Percentiles rank a stretch among this genome's conserved stretches.
phyloP scores from a whole-genome alignment of 345 rosid species.

The Eucalyptus virginea region DNA sequence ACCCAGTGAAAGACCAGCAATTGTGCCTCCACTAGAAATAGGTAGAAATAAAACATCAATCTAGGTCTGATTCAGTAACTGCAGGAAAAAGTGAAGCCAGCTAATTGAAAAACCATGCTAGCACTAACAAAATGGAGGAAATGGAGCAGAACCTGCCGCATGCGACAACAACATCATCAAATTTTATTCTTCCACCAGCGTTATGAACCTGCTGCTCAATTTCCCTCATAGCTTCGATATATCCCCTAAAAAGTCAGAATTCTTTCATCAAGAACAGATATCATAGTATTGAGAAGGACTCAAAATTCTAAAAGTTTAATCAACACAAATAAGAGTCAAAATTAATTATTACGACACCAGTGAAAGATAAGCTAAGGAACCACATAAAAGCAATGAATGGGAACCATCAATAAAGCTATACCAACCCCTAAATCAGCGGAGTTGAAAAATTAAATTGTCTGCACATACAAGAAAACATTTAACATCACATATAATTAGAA shows the following conservation, averaged over 20 bases:
- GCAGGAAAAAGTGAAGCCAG: not conserved
- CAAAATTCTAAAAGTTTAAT: not conserved
- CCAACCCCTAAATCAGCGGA: not conserved
- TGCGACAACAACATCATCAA: conserved; percentile 89
- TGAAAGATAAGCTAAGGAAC: not conserved
- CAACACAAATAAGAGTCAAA: not conserved
- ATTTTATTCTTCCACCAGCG: conserved; percentile 19
- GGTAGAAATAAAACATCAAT: not conserved
- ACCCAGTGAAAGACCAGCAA: conserved; percentile 85
- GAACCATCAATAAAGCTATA: not conserved
- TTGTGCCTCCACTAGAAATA: conserved; percentile 65
- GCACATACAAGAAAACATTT: not conserved
- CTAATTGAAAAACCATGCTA: not conserved
- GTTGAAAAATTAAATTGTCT: not conserved
- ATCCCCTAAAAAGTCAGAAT: conserved; percentile 48
- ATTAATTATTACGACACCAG: not conserved
- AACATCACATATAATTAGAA: not conserved
- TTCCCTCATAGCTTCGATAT: conserved; percentile 78
- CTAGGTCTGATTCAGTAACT: not conserved
- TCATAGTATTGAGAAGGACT: not conserved
- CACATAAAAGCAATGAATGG: not conserved
- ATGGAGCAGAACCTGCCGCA: conserved; percentile 76
- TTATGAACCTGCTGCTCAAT: conserved; percentile 69
- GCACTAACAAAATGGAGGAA: not conserved
- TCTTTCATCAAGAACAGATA: not conserved